Base-by-base conservation (phyloP, 768 basidiomycete genomes). In the Kwoniella mangroviensis region DNA sequence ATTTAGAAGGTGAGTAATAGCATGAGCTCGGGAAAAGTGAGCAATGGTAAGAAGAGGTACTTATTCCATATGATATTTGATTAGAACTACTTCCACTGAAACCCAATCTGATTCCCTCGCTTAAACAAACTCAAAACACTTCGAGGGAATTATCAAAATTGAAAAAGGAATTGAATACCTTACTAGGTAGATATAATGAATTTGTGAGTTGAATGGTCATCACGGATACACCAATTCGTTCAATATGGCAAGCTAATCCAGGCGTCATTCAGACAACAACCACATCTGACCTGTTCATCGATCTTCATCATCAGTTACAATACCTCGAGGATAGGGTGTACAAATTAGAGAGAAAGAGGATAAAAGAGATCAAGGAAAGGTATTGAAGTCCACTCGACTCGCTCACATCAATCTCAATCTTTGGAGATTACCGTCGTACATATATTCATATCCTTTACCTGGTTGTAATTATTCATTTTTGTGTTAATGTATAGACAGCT, bases 261-360 rank as follows among this genome's bases (percentile, higher is more conserved):
- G 34, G 34, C 9, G 34, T 34, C 6, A 34, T 34, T 34, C 41
- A 80, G 79, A 78, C 76, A 40, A 59, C 34, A 12, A 72, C 79
- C 3, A 67, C 70, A 5, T 80, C 79, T 0, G 79, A 78, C 5
- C 60, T 78, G 24, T 80, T 80, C 57, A 53, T 80, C 11, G 72
- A 78, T 12, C 15, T 80, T 7, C 79, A 78, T 65, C 62, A 72
- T 34, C 62, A 73, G 12, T 41, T 78, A 34, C 75, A 80, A 61
- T 56, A 34, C 15, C 67, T 80, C 59, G 79, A 80, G 59, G 74
- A 74, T 41, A 62, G 60, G 13, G 77, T 80, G 6, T 12, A 63
- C 4, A 49, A 54, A 4, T 34, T 66, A 9, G 79, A 80, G 53
- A 60, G 73, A 45, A 59, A 63, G 60, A 75, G 65, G 65, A 63